Base-by-base conservation (phyloP, 2,329 filamentous ascomycete species). In the Stenocarpella maydis region DNA sequence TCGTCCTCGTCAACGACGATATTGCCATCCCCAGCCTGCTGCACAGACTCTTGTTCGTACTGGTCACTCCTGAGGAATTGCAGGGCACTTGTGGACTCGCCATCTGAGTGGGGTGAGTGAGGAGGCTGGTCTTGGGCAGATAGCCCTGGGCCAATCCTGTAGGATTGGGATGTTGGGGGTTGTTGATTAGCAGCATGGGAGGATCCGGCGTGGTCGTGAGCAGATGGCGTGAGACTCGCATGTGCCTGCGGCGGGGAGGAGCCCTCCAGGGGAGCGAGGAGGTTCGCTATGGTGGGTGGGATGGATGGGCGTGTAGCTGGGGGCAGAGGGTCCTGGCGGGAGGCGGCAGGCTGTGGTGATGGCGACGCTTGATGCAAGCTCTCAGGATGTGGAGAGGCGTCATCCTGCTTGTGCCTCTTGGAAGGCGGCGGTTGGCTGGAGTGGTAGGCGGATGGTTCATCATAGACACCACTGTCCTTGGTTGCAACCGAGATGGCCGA, bases 1-100 rank as follows among this genome's bases (percentile, higher is more conserved):
- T 68, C 65, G 60, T 77, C 74, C 58, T 73, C 73, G 67, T 78
- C 76, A 9, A 78, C 72, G 2, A 74, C 52, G 65, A 78, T 77
- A 47, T 71, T 74, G 53, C 76, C 75, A 2, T 76, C 75, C 2
- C 73, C 75, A 19, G 72, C 71, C 65, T 78, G 76, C 49, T 68
- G 70, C 31, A 71, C 71, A 4, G 76, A 76, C 4, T 72, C 73
- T 24, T 69, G 71, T 49, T 74, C 49, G 34, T 74, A 72, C 3
- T 64, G 37, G n/a, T 63, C 47, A 17, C 39, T 53, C 17, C 8
- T 50, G 19, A 31, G 15, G 4, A 26, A 26, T 3, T 34, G 47
- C 37, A 41, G n/a, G 19, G 47, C 47, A 3, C 26, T 28, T 4
- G 26, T n/a, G 4, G 67, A 43, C 9, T 28, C 31, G 17, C 45